A percentile compares a stretch with the other conserved stretches of the same genome.
These are phyloP conservation scores for Fusarium cyanostomum DNA, from an alignment of 2,329 filamentous ascomycete species.

Conservation along the genomic window DNA sequence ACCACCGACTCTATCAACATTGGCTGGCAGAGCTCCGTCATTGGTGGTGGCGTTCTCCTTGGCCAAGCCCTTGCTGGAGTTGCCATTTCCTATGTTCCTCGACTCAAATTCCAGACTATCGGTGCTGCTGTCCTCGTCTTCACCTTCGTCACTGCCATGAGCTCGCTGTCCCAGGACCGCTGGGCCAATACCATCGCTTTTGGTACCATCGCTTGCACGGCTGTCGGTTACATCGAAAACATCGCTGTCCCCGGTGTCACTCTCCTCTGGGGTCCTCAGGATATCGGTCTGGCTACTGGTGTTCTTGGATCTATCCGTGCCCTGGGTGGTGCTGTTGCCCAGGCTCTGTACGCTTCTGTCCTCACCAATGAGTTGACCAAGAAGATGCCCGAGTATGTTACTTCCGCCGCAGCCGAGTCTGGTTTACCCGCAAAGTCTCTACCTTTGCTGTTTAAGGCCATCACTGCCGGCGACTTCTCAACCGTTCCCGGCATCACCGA, in stretches of 20 bases:
- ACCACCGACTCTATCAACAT: slow-evolving; percentile 50
- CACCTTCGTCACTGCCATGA: slow-evolving; percentile 48
- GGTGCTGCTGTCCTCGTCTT: slow-evolving; percentile 44
- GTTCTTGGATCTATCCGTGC: slow-evolving; percentile 58
- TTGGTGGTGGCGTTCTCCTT: slow-evolving; percentile 54
- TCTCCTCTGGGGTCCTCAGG: slow-evolving; percentile 56
- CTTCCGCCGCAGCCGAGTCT: slow-evolving; percentile 46
- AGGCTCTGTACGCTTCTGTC: slow-evolving; percentile 51
- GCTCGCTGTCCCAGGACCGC: slow-evolving; percentile 41
- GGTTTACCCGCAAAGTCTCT: slow-evolving; percentile 50
- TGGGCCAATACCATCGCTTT: slow-evolving; percentile 47
- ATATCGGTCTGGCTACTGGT: slow-evolving; percentile 57
- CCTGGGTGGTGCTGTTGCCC: slow-evolving; percentile 51
- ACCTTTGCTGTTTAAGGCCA: slow-evolving; percentile 46
- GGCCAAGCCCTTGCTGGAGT: slow-evolving; percentile 52
- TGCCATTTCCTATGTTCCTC: slow-evolving; percentile 49
- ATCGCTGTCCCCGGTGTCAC: slow-evolving; percentile 55
- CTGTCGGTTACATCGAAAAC: slow-evolving; percentile 53
- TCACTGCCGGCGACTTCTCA: slow-evolving; percentile 45
- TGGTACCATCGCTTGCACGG: slow-evolving; percentile 45
- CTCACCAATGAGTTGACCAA: slow-evolving; percentile 49
- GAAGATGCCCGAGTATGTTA: slow-evolving; percentile 48
- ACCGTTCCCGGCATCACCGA: slow-evolving; percentile 49
- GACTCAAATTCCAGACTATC: slow-evolving; percentile 49
- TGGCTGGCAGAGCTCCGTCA: slow-evolving; percentile 54